Evolutionary conservation across 306 rosid species (phyloP).

Genomic region (Lathyrus sativus): DNA sequence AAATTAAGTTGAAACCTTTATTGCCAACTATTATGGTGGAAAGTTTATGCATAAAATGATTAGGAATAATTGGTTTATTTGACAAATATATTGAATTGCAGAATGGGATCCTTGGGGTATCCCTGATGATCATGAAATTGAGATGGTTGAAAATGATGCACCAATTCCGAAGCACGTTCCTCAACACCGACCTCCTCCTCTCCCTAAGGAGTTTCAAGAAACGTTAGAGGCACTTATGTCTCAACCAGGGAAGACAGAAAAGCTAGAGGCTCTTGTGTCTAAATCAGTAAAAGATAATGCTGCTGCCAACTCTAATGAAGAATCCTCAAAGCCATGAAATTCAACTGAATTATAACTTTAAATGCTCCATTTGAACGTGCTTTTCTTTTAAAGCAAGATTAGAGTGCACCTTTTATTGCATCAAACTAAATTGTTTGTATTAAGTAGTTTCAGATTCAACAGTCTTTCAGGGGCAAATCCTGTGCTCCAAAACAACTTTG

Average conservation of each 20-base stretch:
- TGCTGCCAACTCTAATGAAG: constrained; percentile 44
- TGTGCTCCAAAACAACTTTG: no score
- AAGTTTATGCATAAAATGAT: not conserved
- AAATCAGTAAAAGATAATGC: constrained; percentile 15
- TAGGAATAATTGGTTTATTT: not conserved
- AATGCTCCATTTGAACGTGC: constrained; percentile 33
- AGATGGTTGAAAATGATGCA: constrained; percentile 84
- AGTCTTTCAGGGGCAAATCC: constrained; percentile 13
- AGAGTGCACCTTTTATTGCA: not conserved
- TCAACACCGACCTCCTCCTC: constrained; percentile 80
- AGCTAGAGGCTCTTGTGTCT: constrained; percentile 1
- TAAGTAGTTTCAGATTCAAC: constrained; percentile 20
- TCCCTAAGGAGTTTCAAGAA: constrained; percentile 67
- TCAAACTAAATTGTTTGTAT: constrained; percentile 23
- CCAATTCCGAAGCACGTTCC: constrained; percentile 92
- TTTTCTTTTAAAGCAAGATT: constrained; percentile 1
- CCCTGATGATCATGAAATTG: constrained; percentile 80
- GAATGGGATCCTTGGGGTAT: constrained; percentile 97
- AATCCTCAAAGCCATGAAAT: constrained; percentile 52
- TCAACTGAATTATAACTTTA: constrained; percentile 26
- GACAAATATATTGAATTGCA: constrained; percentile 42
- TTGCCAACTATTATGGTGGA: not conserved
- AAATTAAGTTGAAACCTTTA: not conserved
- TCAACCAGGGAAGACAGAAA: not conserved
- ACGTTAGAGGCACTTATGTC: constrained; percentile 53